Conservation (phyloP, 495 filamentous ascomycete genomes). For the Aspergillus sclerotioniger region DNA sequence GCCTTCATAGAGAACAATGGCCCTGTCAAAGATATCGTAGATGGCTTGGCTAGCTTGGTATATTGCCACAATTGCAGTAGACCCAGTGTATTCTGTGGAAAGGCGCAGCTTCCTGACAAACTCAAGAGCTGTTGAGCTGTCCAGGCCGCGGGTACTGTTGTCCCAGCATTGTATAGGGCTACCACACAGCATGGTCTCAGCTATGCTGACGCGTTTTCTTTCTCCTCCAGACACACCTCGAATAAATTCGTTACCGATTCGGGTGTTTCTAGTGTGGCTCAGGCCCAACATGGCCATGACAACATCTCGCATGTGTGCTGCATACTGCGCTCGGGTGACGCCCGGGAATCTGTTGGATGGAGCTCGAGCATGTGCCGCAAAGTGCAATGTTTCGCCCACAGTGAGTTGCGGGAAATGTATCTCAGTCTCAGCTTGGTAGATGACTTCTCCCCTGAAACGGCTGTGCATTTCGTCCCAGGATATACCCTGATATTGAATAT, state of each 20-base stretch:
- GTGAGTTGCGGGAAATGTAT: constrained; percentile 81
- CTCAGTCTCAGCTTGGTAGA: constrained; percentile 79
- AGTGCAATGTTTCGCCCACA: constrained; percentile 73
- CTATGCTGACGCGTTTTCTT: constrained; percentile 79
- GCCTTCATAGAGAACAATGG: constrained; percentile 75
- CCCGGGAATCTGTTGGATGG: constrained; percentile 61
- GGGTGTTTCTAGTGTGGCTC: constrained; percentile 71
- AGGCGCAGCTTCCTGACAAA: constrained; percentile 69
- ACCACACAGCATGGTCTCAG: constrained; percentile 63
- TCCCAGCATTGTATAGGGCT: constrained; percentile 82
- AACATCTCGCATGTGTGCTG: constrained; percentile 66
- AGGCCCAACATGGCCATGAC: constrained; percentile 80
- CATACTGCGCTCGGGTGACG: constrained; percentile 57
- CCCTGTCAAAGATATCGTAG: constrained; percentile 79
- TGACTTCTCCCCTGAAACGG: constrained; percentile 72
- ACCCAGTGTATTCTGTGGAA: constrained; percentile 62
- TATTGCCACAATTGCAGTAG: constrained; percentile 72
- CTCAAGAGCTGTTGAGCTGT: constrained; percentile 78
- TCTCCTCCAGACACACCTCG: constrained; percentile 82
- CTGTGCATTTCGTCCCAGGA: constrained; percentile 55
- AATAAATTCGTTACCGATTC: constrained; percentile 76
- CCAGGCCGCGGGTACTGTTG: constrained; percentile 71
- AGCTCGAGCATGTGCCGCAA: constrained; percentile 69
- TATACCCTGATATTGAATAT: constrained; percentile 74
- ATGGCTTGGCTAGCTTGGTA: constrained; percentile 79